Evolutionary conservation across 805 yeast species (phyloP).

Genomic region (Kockiozyma suomiensis): DNA sequence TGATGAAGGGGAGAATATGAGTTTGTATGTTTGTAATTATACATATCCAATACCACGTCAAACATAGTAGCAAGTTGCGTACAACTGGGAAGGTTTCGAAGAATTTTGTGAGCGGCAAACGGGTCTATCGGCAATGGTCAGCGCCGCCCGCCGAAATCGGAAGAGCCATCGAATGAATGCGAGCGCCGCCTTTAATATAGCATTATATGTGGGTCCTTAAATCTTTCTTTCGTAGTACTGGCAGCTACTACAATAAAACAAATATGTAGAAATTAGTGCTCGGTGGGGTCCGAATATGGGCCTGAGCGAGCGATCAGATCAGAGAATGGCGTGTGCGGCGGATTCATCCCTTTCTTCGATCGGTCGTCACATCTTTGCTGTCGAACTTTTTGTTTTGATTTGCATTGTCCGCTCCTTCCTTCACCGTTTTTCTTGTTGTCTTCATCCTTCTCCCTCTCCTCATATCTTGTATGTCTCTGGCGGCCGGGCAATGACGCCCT

Average conservation of each 20-base stretch:
- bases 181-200: no score
- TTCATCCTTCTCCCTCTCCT: neutral
- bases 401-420: neutral
- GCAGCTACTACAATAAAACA: neutral
- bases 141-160: no score
- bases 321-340: constrained; percentile 17
- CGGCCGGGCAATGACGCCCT: constrained; percentile 15
- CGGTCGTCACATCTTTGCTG: constrained; percentile 6
- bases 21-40: neutral
- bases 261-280: neutral
- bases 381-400: neutral
- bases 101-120: neutral
- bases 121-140: no score
- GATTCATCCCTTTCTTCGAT: constrained; percentile 21
- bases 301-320: constrained; percentile 3
- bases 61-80: neutral
- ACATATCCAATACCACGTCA: neutral
- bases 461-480: neutral
- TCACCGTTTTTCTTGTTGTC: neutral
- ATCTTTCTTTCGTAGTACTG: no score
- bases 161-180: no score
- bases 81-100: neutral
- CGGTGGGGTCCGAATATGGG: neutral
- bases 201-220: no score
- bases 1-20: neutral